These are phyloP conservation scores for Hericium coralloides DNA, from an alignment of 768 basidiomycete species.

Conservation along the genomic window DNA sequence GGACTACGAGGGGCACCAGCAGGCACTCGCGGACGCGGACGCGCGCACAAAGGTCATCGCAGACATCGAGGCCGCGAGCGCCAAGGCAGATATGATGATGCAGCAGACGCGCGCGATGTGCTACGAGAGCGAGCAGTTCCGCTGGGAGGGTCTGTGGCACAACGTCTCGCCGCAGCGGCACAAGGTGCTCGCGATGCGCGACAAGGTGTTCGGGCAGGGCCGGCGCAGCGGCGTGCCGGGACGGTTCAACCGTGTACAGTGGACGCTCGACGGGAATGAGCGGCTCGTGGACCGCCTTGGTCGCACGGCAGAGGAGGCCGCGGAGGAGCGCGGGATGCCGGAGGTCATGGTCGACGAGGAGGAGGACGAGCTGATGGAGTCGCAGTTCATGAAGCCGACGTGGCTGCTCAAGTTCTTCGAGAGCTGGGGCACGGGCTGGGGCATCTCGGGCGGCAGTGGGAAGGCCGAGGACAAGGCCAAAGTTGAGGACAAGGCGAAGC, in stretches of 20 bases:
- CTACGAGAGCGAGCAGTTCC: conserved; percentile 67
- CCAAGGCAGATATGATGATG: conserved; percentile 41
- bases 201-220: conserved; percentile 59
- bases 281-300: conserved; percentile 59
- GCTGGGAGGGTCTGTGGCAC: conserved; percentile 57
- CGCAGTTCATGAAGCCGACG: conserved; percentile 56
- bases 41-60: conserved; percentile 37
- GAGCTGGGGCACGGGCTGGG: conserved; percentile 63
- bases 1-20: conserved; percentile 47
- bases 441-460: conserved; percentile 16
- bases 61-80: conserved; percentile 40
- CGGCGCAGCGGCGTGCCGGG: conserved; percentile 46
- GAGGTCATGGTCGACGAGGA: conserved; percentile 23
- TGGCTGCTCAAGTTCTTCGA: conserved; percentile 74
- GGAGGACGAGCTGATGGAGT: conserved; percentile 46
- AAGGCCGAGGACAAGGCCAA: conserved; percentile 3
- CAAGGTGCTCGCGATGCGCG: conserved; percentile 56
- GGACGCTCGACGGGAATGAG: conserved; percentile 57
- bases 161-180: conserved; percentile 49
- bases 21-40: conserved; percentile 38
- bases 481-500: conserved; percentile 6
- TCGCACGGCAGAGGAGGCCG: conserved; percentile 68
- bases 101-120: conserved; percentile 59
- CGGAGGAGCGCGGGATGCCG: conserved; percentile 46
- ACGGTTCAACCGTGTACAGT: conserved; percentile 55